phyloP scores from a whole-genome alignment of 805 yeast genomes.

The Ogataea methylovora region DNA sequence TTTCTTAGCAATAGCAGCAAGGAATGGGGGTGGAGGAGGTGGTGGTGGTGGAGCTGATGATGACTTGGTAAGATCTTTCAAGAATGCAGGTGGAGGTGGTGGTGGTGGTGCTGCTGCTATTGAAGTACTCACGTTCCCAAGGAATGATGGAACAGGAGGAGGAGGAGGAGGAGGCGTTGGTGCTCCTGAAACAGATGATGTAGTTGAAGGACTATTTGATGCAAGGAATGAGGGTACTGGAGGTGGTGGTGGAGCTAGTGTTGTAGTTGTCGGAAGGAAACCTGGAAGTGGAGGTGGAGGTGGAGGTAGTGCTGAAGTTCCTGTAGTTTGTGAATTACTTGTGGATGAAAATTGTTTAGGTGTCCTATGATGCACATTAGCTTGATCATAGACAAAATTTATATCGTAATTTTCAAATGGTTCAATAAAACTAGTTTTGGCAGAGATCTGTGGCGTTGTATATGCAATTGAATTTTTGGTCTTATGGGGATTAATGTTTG shows the following conservation, averaged over 20 bases:
- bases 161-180: slow-evolving; percentile 13
- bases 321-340: too few relatives aligned
- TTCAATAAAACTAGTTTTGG: slow-evolving; percentile 9
- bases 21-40: slow-evolving; percentile 9
- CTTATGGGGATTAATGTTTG: too few relatives aligned
- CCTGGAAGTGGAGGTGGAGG: slow-evolving; percentile 9
- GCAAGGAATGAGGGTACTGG: slow-evolving; percentile 7
- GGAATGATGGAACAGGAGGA: slow-evolving; percentile 6
- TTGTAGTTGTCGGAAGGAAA: slow-evolving; percentile 7
- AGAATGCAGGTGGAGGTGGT: slow-evolving; percentile 9
- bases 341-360: too few relatives aligned
- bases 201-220: too few relatives aligned
- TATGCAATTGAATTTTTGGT: too few relatives aligned
- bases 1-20: too few relatives aligned
- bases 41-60: neutral
- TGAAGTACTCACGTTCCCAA: neutral
- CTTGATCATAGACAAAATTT: neutral
- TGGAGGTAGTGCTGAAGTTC: slow-evolving; percentile 3
- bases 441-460: slow-evolving; percentile 4
- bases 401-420: slow-evolving; percentile 19
- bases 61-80: neutral
- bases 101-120: slow-evolving; percentile 3
- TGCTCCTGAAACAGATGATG: neutral
- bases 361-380: neutral
- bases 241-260: slow-evolving; percentile 16